A percentile compares a stretch with the other conserved stretches of the same genome.
phyloP scores from a whole-genome alignment of 129 eudicot species.

The Sambucus nigra region DNA sequence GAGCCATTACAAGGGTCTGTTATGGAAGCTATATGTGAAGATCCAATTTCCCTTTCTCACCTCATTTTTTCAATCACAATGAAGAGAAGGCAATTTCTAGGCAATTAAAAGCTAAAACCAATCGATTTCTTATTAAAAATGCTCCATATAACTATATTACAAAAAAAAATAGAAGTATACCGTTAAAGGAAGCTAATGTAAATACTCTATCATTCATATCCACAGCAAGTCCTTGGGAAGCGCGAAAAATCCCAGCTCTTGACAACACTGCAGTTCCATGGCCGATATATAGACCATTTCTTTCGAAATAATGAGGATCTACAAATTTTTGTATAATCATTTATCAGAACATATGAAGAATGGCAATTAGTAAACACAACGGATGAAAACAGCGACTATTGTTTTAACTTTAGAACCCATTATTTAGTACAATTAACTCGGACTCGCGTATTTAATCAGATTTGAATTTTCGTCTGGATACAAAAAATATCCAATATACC shows the following conservation, averaged over 20 bases:
- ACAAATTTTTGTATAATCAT: too few relatives aligned
- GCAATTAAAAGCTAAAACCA: background rate
- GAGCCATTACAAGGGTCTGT: background rate
- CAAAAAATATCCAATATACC: too few relatives aligned
- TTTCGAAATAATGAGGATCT: slow-evolving; percentile 76
- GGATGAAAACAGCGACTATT: background rate
- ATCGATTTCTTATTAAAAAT: background rate
- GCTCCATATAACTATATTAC: background rate
- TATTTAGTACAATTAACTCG: too few relatives aligned
- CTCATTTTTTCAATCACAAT: background rate
- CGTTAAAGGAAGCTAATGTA: slow-evolving; percentile 61
- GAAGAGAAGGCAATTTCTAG: background rate
- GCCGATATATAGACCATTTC: slow-evolving; percentile 85
- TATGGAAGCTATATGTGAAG: background rate
- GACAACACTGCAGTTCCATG: slow-evolving; percentile 76
- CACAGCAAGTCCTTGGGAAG: slow-evolving; percentile 62
- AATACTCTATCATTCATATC: slow-evolving; percentile 70
- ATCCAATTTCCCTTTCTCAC: slow-evolving; percentile 2
- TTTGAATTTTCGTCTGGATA: too few relatives aligned
- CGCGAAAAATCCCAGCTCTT: slow-evolving; percentile 90
- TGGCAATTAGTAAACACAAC: background rate
- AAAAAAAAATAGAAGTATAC: slow-evolving; percentile 26
- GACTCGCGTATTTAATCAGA: too few relatives aligned
- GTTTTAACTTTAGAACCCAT: too few relatives aligned
- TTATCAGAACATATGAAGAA: background rate